Conservation (phyloP, 2,329 filamentous ascomycete genomes). For the Fusarium pseudocircinatum region DNA sequence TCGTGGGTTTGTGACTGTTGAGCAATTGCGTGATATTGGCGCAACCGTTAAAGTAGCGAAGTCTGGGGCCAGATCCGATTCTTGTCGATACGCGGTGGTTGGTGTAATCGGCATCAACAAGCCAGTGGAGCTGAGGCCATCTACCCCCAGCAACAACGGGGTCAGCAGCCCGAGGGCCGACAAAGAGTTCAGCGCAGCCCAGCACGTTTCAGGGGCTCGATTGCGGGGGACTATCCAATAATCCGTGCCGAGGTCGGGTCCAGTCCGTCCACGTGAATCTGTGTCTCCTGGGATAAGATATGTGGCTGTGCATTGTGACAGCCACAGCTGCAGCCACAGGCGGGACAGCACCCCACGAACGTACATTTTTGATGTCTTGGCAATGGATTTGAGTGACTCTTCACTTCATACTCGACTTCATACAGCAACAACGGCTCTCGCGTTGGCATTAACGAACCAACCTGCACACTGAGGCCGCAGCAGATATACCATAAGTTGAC, state of each 20-base stretch:
- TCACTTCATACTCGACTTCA: conserved; percentile 33
- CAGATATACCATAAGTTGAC: not conserved
- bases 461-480: not conserved
- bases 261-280: conserved; percentile 35
- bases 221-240: conserved; percentile 41
- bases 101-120: conserved; percentile 44
- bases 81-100: conserved; percentile 43
- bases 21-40: conserved; percentile 15
- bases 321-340: conserved; percentile 36
- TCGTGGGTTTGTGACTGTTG: not conserved
- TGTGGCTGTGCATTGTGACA: conserved; percentile 19
- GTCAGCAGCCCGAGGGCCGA: conserved; percentile 41
- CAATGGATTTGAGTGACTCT: conserved; percentile 43
- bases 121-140: conserved; percentile 44
- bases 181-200: conserved; percentile 24
- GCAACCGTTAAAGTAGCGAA: conserved; percentile 23
- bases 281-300: not conserved
- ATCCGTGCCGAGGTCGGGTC: conserved; percentile 41
- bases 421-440: conserved; percentile 22
- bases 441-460: not conserved
- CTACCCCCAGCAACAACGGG: conserved; percentile 42
- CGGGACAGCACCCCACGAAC: conserved; percentile 37
- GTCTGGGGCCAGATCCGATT: conserved; percentile 36
- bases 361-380: conserved; percentile 42
- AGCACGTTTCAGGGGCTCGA: conserved; percentile 37